Conservation (phyloP, 2,329 filamentous ascomycete species). For the Diaporthe vaccinii region DNA sequence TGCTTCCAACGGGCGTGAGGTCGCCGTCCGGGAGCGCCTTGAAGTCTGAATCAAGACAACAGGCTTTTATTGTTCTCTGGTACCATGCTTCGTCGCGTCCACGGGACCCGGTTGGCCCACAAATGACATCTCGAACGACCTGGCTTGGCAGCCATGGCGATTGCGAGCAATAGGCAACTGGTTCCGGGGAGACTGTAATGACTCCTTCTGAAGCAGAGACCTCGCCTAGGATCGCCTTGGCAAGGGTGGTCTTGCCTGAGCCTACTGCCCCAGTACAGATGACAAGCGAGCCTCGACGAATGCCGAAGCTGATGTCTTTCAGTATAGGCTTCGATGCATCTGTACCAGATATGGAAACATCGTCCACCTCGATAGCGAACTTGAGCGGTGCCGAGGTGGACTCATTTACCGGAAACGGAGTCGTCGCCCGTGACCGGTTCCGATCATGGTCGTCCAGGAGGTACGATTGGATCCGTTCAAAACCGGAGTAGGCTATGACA, state of each 20-base stretch:
- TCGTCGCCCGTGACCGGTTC: neutral
- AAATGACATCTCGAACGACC: slow-evolving; percentile 51
- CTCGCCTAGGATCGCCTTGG: slow-evolving; percentile 50
- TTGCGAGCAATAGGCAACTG: slow-evolving; percentile 54
- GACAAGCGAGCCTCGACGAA: slow-evolving; percentile 44
- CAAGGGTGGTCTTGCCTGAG: slow-evolving; percentile 49
- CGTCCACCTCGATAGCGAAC: slow-evolving; percentile 31
- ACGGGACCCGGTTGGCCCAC: slow-evolving; percentile 40
- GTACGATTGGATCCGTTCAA: slow-evolving; percentile 55
- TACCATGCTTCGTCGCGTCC: slow-evolving; percentile 49
- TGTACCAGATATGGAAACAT: slow-evolving; percentile 38
- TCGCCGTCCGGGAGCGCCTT: slow-evolving; percentile 43
- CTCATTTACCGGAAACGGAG: neutral
- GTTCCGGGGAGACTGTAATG: slow-evolving; percentile 46
- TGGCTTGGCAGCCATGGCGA: slow-evolving; percentile 54
- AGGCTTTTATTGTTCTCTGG: slow-evolving; percentile 45
- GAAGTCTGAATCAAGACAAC: slow-evolving; percentile 47
- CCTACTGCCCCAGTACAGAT: slow-evolving; percentile 49
- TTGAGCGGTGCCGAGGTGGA: too few species aligned
- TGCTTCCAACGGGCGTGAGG: slow-evolving; percentile 44
- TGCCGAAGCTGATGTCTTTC: slow-evolving; percentile 44
- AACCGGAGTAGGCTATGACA: slow-evolving; percentile 50
- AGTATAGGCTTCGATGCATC: slow-evolving; percentile 41
- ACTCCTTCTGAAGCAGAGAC: slow-evolving; percentile 43
- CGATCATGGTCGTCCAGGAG: slow-evolving; percentile 41